Evolutionary conservation across 2,329 filamentous ascomycete genomes (phyloP).

Genomic region (Paramyrothecium roridum): DNA sequence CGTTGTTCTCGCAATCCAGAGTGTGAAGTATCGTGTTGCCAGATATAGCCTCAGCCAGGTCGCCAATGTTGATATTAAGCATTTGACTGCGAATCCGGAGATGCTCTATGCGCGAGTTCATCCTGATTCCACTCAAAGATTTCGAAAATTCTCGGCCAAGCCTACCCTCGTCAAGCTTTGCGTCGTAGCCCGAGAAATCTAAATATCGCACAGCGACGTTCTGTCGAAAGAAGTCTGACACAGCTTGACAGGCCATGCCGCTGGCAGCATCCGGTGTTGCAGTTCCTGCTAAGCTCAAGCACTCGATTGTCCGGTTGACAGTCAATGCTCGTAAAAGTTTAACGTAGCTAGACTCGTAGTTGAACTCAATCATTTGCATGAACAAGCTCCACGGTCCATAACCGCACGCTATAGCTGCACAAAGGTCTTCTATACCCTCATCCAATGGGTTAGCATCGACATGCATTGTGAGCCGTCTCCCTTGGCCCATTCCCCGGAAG

Average conservation of each 20-base stretch:
- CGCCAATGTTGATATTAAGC: constrained; percentile 50
- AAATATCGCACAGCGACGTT: constrained; percentile 51
- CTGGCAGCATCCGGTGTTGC: constrained; percentile 45
- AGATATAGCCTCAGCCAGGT: constrained; percentile 46
- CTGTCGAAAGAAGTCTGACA: constrained; percentile 48
- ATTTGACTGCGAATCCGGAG: constrained; percentile 55
- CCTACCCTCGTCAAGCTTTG: constrained; percentile 55
- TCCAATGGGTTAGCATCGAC: constrained; percentile 53
- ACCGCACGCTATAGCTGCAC: constrained; percentile 41
- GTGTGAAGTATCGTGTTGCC: constrained; percentile 46
- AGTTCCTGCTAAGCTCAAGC: constrained; percentile 52
- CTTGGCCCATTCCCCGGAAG: constrained; percentile 46
- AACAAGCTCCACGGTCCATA: constrained; percentile 48
- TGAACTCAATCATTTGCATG: constrained; percentile 57
- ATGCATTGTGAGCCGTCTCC: constrained; percentile 43
- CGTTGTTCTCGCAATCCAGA: constrained; percentile 53
- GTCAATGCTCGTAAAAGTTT: constrained; percentile 47
- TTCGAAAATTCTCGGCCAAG: constrained; percentile 51
- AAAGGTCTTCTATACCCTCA: constrained; percentile 47
- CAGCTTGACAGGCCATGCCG: constrained; percentile 41
- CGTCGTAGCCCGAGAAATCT: constrained; percentile 54
- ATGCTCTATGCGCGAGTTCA: constrained; percentile 43
- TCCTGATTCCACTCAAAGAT: constrained; percentile 43
- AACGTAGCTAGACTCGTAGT: constrained; percentile 47
- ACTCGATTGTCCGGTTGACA: constrained; percentile 45